Evolutionary conservation across 176 grass and related monocot genomes (phyloP).

Genomic region (Aegilops tauschii): DNA sequence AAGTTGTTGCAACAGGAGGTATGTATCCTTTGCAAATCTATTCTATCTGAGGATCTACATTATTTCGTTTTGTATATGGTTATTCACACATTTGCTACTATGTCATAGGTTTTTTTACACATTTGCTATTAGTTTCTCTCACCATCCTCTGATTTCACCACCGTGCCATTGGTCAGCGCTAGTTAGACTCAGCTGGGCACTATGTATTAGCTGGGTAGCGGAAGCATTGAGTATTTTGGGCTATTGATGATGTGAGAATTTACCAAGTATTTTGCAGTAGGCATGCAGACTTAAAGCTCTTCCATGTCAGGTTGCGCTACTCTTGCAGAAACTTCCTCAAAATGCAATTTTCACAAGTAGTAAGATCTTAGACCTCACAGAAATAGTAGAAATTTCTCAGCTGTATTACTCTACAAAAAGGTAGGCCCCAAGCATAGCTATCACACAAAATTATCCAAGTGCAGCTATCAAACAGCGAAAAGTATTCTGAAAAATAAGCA

Average conservation of each 20-base stretch:
- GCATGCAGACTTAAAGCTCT: background rate
- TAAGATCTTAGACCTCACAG: background rate
- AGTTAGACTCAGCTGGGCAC: background rate
- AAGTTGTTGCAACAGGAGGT: background rate
- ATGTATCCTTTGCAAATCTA: background rate
- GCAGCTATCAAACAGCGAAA: background rate
- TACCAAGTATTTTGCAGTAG: background rate
- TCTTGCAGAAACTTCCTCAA: background rate
- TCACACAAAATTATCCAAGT: background rate
- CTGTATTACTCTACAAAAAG: background rate
- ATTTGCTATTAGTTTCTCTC: background rate
- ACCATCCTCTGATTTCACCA: background rate
- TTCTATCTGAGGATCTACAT: background rate
- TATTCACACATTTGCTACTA: background rate
- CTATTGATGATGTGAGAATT: background rate
- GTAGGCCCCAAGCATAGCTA: background rate
- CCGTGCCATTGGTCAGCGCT: background rate
- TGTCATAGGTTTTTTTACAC: background rate
- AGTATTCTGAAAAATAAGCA: background rate
- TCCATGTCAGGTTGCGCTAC: background rate
- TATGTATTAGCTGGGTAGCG: background rate
- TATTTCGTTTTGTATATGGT: background rate
- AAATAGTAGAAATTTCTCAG: background rate
- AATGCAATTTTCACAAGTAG: background rate
- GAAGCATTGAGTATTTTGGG: background rate